phyloP scores from a whole-genome alignment of 2,329 filamentous ascomycete genomes.

The Cladorrhinum sp. region DNA sequence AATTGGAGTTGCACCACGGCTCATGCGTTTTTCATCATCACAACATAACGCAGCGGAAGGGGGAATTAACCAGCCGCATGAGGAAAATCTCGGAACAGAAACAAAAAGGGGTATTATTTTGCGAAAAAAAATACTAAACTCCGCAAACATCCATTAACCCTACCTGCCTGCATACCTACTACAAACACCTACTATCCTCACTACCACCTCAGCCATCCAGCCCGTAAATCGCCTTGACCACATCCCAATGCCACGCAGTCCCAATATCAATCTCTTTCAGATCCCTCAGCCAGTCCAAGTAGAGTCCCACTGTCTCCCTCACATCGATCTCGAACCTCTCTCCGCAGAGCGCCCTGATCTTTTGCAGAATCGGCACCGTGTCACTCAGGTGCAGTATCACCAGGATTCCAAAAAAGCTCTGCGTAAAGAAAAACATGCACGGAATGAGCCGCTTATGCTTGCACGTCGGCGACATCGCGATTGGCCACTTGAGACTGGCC shows the following conservation, averaged over 20 bases:
- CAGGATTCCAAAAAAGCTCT: conserved; percentile 58
- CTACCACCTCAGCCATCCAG: conserved; percentile 30
- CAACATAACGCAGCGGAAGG: not conserved
- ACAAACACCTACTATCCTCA: not conserved
- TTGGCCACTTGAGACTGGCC: conserved; percentile 57
- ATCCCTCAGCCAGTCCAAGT: conserved; percentile 59
- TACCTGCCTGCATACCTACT: too few species aligned
- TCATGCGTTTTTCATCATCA: not conserved
- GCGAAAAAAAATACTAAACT: too few species aligned
- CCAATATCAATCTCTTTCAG: conserved; percentile 52
- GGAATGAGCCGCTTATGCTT: conserved; percentile 58
- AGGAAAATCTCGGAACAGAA: too few species aligned
- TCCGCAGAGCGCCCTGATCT: conserved; percentile 49
- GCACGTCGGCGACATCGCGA: conserved; percentile 55
- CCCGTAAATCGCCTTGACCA: conserved; percentile 47
- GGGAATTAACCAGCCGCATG: too few species aligned
- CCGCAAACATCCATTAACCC: too few species aligned
- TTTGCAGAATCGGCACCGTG: conserved; percentile 47
- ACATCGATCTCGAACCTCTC: conserved; percentile 49
- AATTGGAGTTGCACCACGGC: not conserved
- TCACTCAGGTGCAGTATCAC: conserved; percentile 54
- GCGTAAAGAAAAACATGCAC: conserved; percentile 59
- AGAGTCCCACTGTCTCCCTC: conserved; percentile 47
- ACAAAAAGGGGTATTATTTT: too few species aligned
- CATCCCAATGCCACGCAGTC: conserved; percentile 54